These are phyloP conservation scores for Teratosphaeriaceae sp. DNA, from an alignment of 2,329 filamentous ascomycete species.

Conservation along the genomic window DNA sequence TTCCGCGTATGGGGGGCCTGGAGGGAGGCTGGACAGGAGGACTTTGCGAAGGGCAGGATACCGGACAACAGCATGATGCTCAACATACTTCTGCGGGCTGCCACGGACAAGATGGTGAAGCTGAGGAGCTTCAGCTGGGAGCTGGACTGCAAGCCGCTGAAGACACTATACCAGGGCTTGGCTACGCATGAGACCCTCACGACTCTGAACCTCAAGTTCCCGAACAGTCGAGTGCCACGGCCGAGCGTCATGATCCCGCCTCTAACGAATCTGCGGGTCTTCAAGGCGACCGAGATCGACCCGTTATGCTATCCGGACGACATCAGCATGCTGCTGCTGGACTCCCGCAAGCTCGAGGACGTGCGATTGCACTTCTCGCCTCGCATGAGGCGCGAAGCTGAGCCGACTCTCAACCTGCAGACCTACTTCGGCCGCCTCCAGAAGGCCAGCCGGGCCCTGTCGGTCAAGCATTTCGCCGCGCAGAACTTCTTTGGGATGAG, in stretches of 20 bases:
- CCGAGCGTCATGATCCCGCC: conserved; percentile 51
- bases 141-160: conserved; percentile 53
- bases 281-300: conserved; percentile 55
- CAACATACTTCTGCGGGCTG: conserved; percentile 53
- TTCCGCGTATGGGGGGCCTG: conserved; percentile 51
- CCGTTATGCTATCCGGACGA: conserved; percentile 60
- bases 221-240: conserved; percentile 49
- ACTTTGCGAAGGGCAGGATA: conserved; percentile 52
- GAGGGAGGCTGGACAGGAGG: conserved; percentile 51
- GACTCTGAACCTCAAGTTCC: conserved; percentile 50
- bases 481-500: conserved; percentile 54
- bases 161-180: conserved; percentile 53
- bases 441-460: conserved; percentile 39
- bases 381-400: conserved; percentile 53
- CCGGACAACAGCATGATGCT: conserved; percentile 60
- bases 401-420: conserved; percentile 49
- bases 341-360: conserved; percentile 49
- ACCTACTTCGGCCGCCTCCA: conserved; percentile 52
- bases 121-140: conserved; percentile 55
- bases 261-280: conserved; percentile 47
- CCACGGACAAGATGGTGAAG: conserved; percentile 52
- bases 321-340: conserved; percentile 48
- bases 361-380: conserved; percentile 55
- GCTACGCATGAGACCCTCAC: conserved; percentile 43
- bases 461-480: conserved; percentile 45